Conservation (phyloP, 148 eudicot genomes). For the Oxyria digyna region DNA sequence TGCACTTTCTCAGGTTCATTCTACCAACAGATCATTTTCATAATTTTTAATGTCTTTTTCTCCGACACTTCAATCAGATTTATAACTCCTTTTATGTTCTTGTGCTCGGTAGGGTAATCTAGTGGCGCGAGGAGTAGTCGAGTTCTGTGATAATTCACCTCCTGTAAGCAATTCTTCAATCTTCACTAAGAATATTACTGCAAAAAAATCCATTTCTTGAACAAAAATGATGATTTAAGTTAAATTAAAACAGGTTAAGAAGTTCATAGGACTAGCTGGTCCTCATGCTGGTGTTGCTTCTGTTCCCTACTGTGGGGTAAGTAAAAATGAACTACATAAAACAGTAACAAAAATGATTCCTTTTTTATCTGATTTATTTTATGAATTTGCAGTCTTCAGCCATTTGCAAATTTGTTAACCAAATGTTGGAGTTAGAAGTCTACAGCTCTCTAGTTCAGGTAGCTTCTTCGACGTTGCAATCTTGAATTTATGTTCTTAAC, state of each 20-base stretch:
- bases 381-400: slow-evolving; percentile 1
- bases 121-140: slow-evolving; percentile 6
- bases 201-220: neutral
- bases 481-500: neutral
- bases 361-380: neutral
- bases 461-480: neutral
- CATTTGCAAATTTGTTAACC: slow-evolving; percentile 1
- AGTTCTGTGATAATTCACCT: slow-evolving; percentile 23
- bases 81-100: neutral
- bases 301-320: slow-evolving; percentile 51
- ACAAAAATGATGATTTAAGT: neutral
- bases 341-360: neutral
- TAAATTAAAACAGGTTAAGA: slow-evolving; percentile 34
- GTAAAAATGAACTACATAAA: too few species aligned
- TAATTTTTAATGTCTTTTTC: neutral
- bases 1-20: slow-evolving; percentile 50
- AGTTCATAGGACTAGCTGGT: slow-evolving; percentile 55
- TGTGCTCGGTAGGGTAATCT: neutral
- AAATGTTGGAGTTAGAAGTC: slow-evolving; percentile 4
- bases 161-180: slow-evolving; percentile 29
- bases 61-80: neutral
- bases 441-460: slow-evolving; percentile 10
- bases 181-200: too few species aligned
- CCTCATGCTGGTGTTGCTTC: slow-evolving; percentile 63
- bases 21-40: neutral